A percentile compares a stretch with the other conserved stretches of the same genome.
These are phyloP conservation scores for Setomelanomma holmii DNA, from an alignment of 2,329 filamentous ascomycete genomes.

Conservation along the genomic window DNA sequence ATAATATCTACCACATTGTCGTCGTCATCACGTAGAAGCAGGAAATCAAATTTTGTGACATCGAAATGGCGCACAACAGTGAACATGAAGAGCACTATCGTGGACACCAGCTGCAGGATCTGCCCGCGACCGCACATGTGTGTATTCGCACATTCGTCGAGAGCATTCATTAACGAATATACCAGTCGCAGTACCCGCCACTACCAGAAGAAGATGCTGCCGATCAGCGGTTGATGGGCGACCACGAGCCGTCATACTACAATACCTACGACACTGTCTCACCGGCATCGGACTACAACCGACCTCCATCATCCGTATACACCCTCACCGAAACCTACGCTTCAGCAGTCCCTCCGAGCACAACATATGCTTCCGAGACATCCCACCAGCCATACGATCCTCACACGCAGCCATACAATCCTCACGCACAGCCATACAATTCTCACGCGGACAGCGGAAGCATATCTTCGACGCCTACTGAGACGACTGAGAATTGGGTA, in stretches of 20 bases:
- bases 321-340: constrained; percentile 59
- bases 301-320: constrained; percentile 53
- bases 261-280: neutral
- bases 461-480: neutral
- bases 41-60: neutral
- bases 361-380: constrained; percentile 64
- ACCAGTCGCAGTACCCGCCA: neutral
- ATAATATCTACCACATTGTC: neutral
- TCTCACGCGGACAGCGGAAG: neutral
- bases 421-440: no score
- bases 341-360: constrained; percentile 59
- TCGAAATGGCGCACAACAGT: constrained; percentile 1
- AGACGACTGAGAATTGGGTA: neutral
- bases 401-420: constrained; percentile 50
- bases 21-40: neutral
- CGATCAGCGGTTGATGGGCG: neutral
- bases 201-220: neutral
- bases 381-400: constrained; percentile 58
- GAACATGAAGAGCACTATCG: neutral
- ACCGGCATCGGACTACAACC: constrained; percentile 25
- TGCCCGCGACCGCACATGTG: neutral
- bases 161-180: neutral
- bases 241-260: neutral
- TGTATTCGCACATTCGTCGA: neutral
- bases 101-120: neutral